A percentile compares a stretch with the other conserved stretches of the same genome.
Evolutionary conservation across 2,329 filamentous ascomycete genomes (phyloP).

Genomic region (Cadophora sp.): DNA sequence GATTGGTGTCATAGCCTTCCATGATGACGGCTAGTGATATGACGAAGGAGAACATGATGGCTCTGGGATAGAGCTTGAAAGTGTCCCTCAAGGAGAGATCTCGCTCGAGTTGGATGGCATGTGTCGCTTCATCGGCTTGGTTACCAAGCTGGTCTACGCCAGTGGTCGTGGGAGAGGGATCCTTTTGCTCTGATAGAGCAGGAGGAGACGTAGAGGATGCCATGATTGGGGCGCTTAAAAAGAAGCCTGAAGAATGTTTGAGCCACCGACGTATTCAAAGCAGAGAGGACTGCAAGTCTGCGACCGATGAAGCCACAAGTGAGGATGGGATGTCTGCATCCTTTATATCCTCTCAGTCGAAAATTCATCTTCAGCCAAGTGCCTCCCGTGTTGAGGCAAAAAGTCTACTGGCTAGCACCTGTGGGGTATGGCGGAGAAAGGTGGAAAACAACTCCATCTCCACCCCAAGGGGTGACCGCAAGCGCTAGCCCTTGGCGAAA

Average conservation of each 20-base stretch:
- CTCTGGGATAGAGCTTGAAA: constrained; percentile 82
- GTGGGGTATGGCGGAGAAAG: background rate
- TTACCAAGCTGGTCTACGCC: background rate
- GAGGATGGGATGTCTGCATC: background rate
- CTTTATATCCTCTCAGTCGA: background rate
- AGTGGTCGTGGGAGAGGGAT: background rate
- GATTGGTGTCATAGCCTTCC: constrained; percentile 59
- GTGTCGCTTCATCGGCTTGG: constrained; percentile 44
- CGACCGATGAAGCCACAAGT: background rate
- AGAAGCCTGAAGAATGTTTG: background rate
- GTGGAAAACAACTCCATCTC: background rate
- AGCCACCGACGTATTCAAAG: background rate
- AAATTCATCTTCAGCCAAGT: background rate
- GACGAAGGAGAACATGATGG: constrained; percentile 79
- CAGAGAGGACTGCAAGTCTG: background rate
- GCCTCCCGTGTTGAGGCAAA: background rate
- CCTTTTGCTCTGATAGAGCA: constrained; percentile 3
- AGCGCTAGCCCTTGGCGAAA: background rate
- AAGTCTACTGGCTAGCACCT: background rate
- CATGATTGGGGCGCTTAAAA: background rate
- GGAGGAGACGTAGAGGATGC: background rate
- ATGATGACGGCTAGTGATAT: constrained; percentile 88
- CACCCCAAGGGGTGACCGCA: background rate
- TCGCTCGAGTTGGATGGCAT: constrained; percentile 64
- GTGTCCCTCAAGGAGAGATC: constrained; percentile 76